A percentile compares a stretch with the other conserved stretches of the same genome.
phyloP scores from a whole-genome alignment of 257 asterid genomes.

The Jasminum sambac region DNA sequence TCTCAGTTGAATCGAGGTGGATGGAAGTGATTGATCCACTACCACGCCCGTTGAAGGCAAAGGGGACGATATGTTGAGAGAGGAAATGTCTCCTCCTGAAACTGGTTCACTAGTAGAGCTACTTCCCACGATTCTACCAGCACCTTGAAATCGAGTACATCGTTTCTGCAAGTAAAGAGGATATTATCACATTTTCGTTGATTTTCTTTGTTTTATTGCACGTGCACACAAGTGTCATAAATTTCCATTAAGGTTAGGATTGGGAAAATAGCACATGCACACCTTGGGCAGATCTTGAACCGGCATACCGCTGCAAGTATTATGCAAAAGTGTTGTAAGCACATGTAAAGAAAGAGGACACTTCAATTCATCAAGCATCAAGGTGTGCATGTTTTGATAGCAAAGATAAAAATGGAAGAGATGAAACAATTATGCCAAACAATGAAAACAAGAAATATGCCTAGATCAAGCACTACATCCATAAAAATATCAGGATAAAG shows the following conservation, averaged over 20 bases:
- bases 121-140: constrained; percentile 88
- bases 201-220: not conserved
- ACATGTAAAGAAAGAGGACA: not conserved
- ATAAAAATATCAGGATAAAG: not conserved
- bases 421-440: not conserved
- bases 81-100: constrained; percentile 35
- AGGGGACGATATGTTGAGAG: constrained; percentile 50
- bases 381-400: not conserved
- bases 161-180: constrained; percentile 57
- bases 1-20: constrained; percentile 89
- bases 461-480: not conserved
- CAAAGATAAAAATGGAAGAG: not conserved
- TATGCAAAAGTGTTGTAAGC: constrained; percentile 11
- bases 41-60: constrained; percentile 55
- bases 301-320: constrained; percentile 74
- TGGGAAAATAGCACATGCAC: not conserved
- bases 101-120: constrained; percentile 45
- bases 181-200: not conserved
- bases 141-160: constrained; percentile 73
- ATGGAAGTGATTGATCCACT: constrained; percentile 71
- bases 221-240: not conserved
- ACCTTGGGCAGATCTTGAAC: constrained; percentile 60
- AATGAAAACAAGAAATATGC: not conserved
- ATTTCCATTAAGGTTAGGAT: not conserved
- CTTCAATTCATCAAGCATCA: not conserved